These are phyloP conservation scores for Coniochaeta prunicola DNA, from an alignment of 2,329 filamentous ascomycete genomes.

Conservation along the genomic window DNA sequence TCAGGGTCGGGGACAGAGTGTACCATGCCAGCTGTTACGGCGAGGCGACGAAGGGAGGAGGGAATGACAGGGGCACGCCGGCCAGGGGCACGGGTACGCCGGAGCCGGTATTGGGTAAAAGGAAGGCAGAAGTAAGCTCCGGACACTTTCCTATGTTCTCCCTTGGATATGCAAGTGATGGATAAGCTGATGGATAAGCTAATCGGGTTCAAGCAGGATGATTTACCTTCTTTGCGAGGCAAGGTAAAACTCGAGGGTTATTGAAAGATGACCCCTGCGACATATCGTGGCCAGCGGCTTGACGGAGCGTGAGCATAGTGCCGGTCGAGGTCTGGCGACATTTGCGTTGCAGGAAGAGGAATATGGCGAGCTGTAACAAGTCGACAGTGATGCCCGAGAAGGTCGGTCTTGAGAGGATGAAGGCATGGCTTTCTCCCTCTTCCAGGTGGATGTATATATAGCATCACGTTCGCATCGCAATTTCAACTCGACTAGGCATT, in stretches of 20 bases:
- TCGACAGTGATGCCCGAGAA: too few species aligned
- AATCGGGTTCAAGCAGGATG: not conserved
- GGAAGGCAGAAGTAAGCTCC: conserved; percentile 60
- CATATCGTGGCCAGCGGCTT: not conserved
- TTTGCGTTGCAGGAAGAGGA: too few species aligned
- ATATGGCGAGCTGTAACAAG: too few species aligned
- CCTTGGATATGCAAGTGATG: not conserved
- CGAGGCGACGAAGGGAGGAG: conserved; percentile 62
- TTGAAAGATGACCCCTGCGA: not conserved
- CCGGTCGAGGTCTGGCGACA: not conserved
- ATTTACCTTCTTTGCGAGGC: not conserved
- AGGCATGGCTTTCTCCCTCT: too few species aligned
- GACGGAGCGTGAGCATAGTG: not conserved
- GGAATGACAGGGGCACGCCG: conserved; percentile 12
- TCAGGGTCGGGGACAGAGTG: conserved; percentile 68
- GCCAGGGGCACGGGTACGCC: conserved; percentile 47
- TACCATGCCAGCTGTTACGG: conserved; percentile 88
- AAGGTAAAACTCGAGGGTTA: not conserved
- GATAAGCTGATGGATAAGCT: too few species aligned
- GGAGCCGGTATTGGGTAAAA: conserved; percentile 62
- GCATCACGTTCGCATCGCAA: too few species aligned
- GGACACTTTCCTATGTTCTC: not conserved
- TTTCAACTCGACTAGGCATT: too few species aligned
- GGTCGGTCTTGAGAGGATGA: too few species aligned
- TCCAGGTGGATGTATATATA: too few species aligned